Evolutionary conservation across 768 basidiomycete genomes (phyloP).

Genomic region (Chalciporus pseudorubinellus): DNA sequence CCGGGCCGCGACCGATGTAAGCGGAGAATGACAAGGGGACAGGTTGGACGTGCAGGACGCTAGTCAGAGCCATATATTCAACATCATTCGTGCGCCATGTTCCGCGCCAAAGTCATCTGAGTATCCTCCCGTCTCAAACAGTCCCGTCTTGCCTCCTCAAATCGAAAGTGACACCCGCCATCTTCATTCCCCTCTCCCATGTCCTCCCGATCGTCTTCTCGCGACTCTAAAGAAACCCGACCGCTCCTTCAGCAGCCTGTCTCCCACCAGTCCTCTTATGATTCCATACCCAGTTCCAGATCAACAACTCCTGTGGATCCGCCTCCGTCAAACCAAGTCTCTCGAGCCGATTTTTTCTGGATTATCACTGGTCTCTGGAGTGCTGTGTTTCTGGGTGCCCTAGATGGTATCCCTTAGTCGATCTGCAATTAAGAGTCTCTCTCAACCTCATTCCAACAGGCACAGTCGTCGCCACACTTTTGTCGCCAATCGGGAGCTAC

Average conservation of each 20-base stretch:
- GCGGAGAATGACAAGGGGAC: constrained; percentile 31
- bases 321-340: constrained; percentile 43
- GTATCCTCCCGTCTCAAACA: neutral
- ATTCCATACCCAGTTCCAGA: constrained; percentile 39
- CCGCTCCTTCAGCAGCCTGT: constrained; percentile 49
- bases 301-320: constrained; percentile 25
- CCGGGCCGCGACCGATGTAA: constrained; percentile 24
- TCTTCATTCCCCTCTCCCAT: constrained; percentile 19
- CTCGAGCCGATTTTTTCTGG: constrained; percentile 59
- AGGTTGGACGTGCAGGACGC: constrained; percentile 18
- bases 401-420: constrained; percentile 61
- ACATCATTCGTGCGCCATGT: constrained; percentile 4
- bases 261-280: constrained; percentile 38
- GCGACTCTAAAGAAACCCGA: constrained; percentile 42
- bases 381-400: constrained; percentile 78
- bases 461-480: constrained; percentile 83
- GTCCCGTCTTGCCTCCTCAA: constrained; percentile 5
- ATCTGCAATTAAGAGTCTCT: neutral
- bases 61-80: constrained; percentile 24
- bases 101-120: constrained; percentile 9
- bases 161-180: neutral
- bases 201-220: constrained; percentile 42
- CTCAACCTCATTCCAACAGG: constrained; percentile 34
- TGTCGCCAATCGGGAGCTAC: constrained; percentile 82
- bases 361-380: constrained; percentile 79